Evolutionary conservation across 768 basidiomycete genomes (phyloP), one percentile per base, ranked within the genome.

Genomic region (Hericium coralloides): DNA sequence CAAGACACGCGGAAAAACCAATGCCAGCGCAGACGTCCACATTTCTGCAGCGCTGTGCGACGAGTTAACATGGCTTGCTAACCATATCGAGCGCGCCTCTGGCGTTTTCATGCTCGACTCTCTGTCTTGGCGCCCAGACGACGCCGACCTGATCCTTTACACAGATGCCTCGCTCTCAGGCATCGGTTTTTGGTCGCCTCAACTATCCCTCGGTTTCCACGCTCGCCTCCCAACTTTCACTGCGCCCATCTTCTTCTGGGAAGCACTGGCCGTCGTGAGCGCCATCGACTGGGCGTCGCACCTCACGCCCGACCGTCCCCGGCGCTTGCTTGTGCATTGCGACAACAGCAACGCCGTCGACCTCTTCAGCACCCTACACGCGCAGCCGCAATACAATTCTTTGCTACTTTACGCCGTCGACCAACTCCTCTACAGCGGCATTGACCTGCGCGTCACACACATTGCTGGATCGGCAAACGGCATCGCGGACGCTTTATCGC

Each of bases 51-150:
- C 49, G 0, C 58, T 77, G 20, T 38, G 55, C 0, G 43, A 52
- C 0, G 73, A 77, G 22, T 55, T 74, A 6, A 0, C 0, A 0
- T 80, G 78, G 77, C 61, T 73, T 1, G 49, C 49, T 0, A 23
- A 63, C 6, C 67, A 69, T 38, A 15, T 36, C 0, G 45, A 48
- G 10, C 17, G 18, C 12, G 58, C 50, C 57, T 12, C 5, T 1
- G 39, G 53, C 23, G 55, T 62, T 52, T 41, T 31, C 50, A 22
- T 66, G 15, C 38, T 66, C 23, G 51, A 56, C 17, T 41, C 65
- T 10, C 36, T 38, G 10, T 51, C 55, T 18, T 68, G 61, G 63
- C 38, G 2, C 12, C n/a, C 31, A 0, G 3, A 47, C 0, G 53
- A 62, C 4, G 59, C 61, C 10, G 58, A 64, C 23, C 20, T 61